These are phyloP conservation scores for Rhodotorula diobovata DNA, from an alignment of 768 basidiomycete species.

Conservation along the genomic window DNA sequence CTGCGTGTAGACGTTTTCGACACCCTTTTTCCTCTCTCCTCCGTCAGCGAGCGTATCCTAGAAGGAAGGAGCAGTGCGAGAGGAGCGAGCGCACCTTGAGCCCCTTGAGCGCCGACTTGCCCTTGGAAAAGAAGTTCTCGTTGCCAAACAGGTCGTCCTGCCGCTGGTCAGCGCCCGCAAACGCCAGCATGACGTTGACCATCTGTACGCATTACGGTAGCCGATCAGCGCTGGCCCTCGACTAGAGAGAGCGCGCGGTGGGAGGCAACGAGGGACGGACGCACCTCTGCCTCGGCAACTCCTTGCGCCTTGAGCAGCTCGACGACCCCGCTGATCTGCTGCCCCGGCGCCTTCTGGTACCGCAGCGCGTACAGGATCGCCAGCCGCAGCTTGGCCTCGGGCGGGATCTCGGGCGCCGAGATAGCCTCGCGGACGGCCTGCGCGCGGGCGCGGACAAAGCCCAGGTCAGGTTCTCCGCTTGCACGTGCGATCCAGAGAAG, in stretches of 20 bases:
- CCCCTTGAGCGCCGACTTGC: constrained; percentile 89
- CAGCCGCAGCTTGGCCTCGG: constrained; percentile 78
- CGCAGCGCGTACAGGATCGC: constrained; percentile 89
- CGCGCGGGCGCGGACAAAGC: too few relatives aligned
- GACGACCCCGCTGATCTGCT: constrained; percentile 64
- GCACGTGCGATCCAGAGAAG: neutral
- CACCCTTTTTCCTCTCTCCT: constrained; percentile 58
- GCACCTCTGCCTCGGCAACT: constrained; percentile 44
- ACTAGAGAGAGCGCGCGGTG: neutral
- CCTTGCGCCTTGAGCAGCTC: constrained; percentile 49
- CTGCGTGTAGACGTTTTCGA: constrained; percentile 98
- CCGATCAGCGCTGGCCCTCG: neutral
- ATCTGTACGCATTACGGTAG: constrained; percentile 54
- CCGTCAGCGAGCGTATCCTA: neutral
- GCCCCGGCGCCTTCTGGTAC: constrained; percentile 82
- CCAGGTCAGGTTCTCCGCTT: too few relatives aligned
- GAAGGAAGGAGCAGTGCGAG: neutral
- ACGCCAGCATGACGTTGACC: constrained; percentile 85
- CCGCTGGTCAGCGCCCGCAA: constrained; percentile 89
- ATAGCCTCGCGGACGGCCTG: constrained; percentile 80
- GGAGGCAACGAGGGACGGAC: neutral
- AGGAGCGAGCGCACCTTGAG: constrained; percentile 60
- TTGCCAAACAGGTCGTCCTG: constrained; percentile 97
- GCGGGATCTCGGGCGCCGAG: constrained; percentile 61
- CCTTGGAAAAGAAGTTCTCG: constrained; percentile 87